phyloP scores from a whole-genome alignment of 2,329 filamentous ascomycete species.

The Claviceps fusiformis region DNA sequence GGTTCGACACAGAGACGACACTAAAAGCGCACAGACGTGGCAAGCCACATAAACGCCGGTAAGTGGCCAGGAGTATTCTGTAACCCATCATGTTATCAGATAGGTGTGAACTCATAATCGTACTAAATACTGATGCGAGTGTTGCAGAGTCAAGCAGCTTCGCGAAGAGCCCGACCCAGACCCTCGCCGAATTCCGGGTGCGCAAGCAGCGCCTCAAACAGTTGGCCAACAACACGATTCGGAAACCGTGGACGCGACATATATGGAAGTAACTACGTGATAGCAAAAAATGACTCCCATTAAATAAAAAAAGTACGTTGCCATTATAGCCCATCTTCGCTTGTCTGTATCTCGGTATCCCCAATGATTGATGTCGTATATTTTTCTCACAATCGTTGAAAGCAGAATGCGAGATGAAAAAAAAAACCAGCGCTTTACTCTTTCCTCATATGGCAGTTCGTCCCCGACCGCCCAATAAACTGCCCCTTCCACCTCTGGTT shows the following conservation, averaged over 20 bases:
- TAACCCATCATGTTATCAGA: neutral
- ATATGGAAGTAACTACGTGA: neutral
- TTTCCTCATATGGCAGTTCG: slow-evolving; percentile 29
- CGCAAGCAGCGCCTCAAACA: slow-evolving; percentile 56
- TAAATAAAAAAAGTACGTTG: neutral
- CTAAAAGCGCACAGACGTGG: slow-evolving; percentile 64
- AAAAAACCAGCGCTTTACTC: neutral
- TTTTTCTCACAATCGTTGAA: neutral
- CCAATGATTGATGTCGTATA: neutral
- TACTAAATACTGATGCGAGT: neutral
- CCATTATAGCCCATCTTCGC: neutral
- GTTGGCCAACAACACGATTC: slow-evolving; percentile 37
- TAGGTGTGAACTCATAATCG: neutral
- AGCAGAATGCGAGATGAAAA: neutral
- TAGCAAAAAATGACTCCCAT: neutral
- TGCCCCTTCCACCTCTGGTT: slow-evolving; percentile 27
- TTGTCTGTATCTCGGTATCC: neutral
- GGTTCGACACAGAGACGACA: slow-evolving; percentile 78
- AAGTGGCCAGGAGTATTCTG: neutral
- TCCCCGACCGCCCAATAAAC: slow-evolving; percentile 31
- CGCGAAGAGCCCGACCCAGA: slow-evolving; percentile 78
- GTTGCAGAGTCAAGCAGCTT: slow-evolving; percentile 59
- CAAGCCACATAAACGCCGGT: slow-evolving; percentile 87
- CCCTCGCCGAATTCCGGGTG: slow-evolving; percentile 74
- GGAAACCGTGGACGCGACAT: neutral